Percentiles rank a stretch among this genome's conserved stretches.
phyloP scores from a whole-genome alignment of 2,329 filamentous ascomycete genomes.

The Dactylonectria macrodidyma region DNA sequence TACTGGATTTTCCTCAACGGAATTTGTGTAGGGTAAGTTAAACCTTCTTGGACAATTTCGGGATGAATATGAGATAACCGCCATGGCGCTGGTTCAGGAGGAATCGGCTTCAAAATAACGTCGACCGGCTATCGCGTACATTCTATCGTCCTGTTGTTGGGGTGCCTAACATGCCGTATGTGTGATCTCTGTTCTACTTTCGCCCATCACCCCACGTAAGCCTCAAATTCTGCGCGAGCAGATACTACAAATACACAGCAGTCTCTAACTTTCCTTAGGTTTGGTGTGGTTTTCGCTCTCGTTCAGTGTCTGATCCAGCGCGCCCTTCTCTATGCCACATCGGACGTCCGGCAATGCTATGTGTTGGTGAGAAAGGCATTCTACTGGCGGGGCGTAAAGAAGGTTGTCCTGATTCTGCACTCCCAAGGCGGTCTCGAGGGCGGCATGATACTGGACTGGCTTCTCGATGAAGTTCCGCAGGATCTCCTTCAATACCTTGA shows the following conservation, averaged over 20 bases:
- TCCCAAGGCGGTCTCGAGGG: slow-evolving; percentile 35
- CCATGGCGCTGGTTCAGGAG: not conserved
- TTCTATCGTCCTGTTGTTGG: slow-evolving; percentile 34
- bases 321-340: slow-evolving; percentile 33
- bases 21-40: too few relatives aligned
- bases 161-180: slow-evolving; percentile 34
- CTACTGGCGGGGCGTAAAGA: slow-evolving; percentile 20
- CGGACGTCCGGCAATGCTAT: slow-evolving; percentile 33
- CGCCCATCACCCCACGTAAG: not conserved
- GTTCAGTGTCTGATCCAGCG: slow-evolving; percentile 34
- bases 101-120: slow-evolving; percentile 37
- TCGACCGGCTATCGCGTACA: slow-evolving; percentile 31
- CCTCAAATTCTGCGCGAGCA: not conserved
- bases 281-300: slow-evolving; percentile 33
- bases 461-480: slow-evolving; percentile 33
- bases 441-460: slow-evolving; percentile 38
- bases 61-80: too few relatives aligned
- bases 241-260: too few relatives aligned
- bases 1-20: too few relatives aligned
- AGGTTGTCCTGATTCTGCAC: slow-evolving; percentile 33
- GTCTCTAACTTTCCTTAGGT: not conserved
- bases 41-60: too few relatives aligned
- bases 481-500: slow-evolving; percentile 33
- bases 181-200: not conserved
- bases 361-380: slow-evolving; percentile 35